Percentiles rank a stretch among this genome's conserved stretches.
Evolutionary conservation across 2,329 filamentous ascomycete genomes (phyloP).

Genomic region (Arthroderma sp.): DNA sequence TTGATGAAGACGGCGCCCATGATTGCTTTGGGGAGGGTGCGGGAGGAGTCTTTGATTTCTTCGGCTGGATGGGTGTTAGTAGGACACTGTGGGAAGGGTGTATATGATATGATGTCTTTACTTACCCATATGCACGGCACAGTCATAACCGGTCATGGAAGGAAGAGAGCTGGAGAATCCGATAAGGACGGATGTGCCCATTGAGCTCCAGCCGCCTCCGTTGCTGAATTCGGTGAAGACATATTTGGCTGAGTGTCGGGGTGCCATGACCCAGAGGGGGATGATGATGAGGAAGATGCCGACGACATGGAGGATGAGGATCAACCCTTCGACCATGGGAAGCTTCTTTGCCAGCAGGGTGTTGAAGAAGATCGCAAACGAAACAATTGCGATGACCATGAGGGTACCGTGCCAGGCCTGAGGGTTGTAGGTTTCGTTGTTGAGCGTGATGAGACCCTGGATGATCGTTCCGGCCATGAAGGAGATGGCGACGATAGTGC

Average conservation of each 20-base stretch:
- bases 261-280: slow-evolving; percentile 18
- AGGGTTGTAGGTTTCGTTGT: slow-evolving; percentile 16
- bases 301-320: slow-evolving; percentile 20
- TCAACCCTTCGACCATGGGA: slow-evolving; percentile 18
- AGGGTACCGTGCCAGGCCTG: slow-evolving; percentile 21
- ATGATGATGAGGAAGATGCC: slow-evolving; percentile 23
- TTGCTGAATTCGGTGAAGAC: slow-evolving; percentile 17
- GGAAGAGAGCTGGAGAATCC: slow-evolving; percentile 13
- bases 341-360: slow-evolving; percentile 16
- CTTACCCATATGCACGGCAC: slow-evolving; percentile 13
- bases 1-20: slow-evolving; percentile 24
- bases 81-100: background rate
- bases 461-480: slow-evolving; percentile 21
- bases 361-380: slow-evolving; percentile 18
- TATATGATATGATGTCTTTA: background rate
- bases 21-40: slow-evolving; percentile 24
- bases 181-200: slow-evolving; percentile 16
- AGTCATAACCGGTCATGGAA: slow-evolving; percentile 14
- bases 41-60: slow-evolving; percentile 25
- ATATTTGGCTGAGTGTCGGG: slow-evolving; percentile 12
- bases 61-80: slow-evolving; percentile 19
- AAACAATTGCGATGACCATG: slow-evolving; percentile 14
- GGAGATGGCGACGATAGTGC: slow-evolving; percentile 14
- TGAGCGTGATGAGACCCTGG: slow-evolving; percentile 21
- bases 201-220: slow-evolving; percentile 16